Conservation (phyloP, 306 rosid species). For the apple (Malus domestica) region DNA sequence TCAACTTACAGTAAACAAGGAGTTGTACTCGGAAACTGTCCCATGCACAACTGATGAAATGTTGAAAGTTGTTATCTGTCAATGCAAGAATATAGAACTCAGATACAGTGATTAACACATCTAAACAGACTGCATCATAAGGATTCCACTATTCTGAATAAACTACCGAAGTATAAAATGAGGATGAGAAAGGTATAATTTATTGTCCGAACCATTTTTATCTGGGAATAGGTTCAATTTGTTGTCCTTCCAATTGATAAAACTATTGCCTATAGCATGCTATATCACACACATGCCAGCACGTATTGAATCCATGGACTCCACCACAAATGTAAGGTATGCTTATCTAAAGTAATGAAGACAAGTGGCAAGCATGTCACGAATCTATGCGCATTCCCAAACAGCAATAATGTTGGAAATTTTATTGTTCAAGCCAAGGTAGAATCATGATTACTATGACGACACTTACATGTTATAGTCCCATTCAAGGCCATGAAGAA, state of each 20-base stretch:
- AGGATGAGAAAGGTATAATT: background rate
- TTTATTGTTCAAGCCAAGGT: background rate
- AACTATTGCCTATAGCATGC: background rate
- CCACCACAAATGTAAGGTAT: background rate
- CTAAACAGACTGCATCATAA: background rate
- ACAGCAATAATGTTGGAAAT: background rate
- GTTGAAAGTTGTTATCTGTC: constrained; percentile 91
- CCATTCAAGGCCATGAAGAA: background rate
- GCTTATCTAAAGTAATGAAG: background rate
- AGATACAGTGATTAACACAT: background rate
- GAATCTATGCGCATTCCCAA: background rate
- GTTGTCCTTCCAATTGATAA: background rate
- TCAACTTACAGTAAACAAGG: constrained; percentile 41
- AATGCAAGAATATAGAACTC: constrained; percentile 15
- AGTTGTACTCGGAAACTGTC: constrained; percentile 66
- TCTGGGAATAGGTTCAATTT: background rate
- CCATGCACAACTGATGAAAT: constrained; percentile 79
- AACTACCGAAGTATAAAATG: background rate
- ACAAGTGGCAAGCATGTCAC: background rate
- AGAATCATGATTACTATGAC: background rate
- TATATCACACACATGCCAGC: background rate
- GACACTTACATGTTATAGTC: background rate
- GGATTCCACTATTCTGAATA: background rate
- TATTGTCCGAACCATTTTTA: background rate
- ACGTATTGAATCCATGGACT: background rate